Conservation (phyloP, 805 yeast species). For the Hanseniaspora meyeri region DNA sequence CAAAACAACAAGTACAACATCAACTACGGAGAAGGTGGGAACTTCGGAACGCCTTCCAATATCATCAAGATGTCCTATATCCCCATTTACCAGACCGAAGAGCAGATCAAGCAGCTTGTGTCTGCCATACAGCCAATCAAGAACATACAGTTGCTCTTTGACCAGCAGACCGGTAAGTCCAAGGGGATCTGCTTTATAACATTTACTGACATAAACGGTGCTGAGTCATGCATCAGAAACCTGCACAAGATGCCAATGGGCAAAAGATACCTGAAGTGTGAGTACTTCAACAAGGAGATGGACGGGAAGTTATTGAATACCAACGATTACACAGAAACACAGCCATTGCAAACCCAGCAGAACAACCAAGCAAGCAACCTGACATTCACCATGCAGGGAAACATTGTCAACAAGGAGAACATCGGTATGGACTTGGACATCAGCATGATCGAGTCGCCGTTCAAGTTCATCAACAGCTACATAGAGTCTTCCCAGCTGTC, state of each 20-base stretch:
- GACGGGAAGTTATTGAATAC: slow-evolving; percentile 16
- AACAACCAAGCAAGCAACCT: neutral
- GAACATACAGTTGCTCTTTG: slow-evolving; percentile 64
- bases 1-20: slow-evolving; percentile 17
- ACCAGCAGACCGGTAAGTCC: slow-evolving; percentile 77
- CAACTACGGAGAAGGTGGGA: slow-evolving; percentile 16
- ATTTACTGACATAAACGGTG: slow-evolving; percentile 72
- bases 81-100: slow-evolving; percentile 89
- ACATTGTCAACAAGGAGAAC: slow-evolving; percentile 9
- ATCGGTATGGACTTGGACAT: slow-evolving; percentile 35
- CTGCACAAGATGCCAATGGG: slow-evolving; percentile 70
- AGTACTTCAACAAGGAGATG: slow-evolving; percentile 45
- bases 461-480: slow-evolving; percentile 27
- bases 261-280: slow-evolving; percentile 57
- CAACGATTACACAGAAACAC: slow-evolving; percentile 14
- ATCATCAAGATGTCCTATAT: slow-evolving; percentile 73
- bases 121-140: slow-evolving; percentile 79
- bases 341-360: neutral
- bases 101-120: slow-evolving; percentile 78
- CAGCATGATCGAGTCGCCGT: slow-evolving; percentile 30
- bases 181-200: slow-evolving; percentile 85
- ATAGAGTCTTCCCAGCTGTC: slow-evolving; percentile 6
- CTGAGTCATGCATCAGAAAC: slow-evolving; percentile 82
- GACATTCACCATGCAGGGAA: slow-evolving; percentile 17
- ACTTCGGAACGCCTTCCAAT: slow-evolving; percentile 22